Base-by-base conservation (phyloP, 1,284 basidiomycete genomes). In the Mrakiaceae sp. region DNA sequence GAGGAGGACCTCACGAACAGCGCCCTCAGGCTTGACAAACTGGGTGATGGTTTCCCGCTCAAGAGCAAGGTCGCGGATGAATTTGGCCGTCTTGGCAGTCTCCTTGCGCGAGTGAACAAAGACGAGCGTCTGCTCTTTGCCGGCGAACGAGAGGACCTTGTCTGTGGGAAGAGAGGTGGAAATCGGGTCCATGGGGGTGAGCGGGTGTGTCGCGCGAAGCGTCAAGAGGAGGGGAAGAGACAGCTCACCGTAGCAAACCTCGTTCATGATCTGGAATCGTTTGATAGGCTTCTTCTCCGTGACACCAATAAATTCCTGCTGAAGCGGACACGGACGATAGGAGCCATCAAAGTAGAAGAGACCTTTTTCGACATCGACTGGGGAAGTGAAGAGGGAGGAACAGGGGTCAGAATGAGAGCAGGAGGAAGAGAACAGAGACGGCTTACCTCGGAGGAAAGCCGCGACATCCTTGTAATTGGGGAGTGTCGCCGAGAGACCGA, bases 221-320 rank as follows among this genome's bases (percentile, higher is more conserved):
- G 27, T 27, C 27, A 27, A 27, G 27, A 27, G 27, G 27, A 27
- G 27, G 27, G 27, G 2, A 27, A 27, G 27, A 27, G 27, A 27
- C 27, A 27, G 27, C 27, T 27, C 27, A 27, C 27, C 27, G 79
- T 98, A 98, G 75, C 94, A 96, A 52, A 98, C 94, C 74, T 98
- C 94, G 78, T 99, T 99, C 83, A 93, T 95, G 68, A 98, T 87
- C 74, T 98, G 93, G 73, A 95, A 89, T 4, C 96, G 85, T 77
- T 96, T 98, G 82, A 98, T 98, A 0, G 96, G 96, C 78, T 98
- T 98, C 82, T 97, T 98, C 80, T 98, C 96, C 0, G 95, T 98
- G 68, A 99, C 87, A 68, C 96, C 96, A 69, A 98, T 86, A 76
- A 97, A 98, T 72, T 97, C 92, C 71, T 98, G 94, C 74, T 95